These are phyloP conservation scores for Trichosporon sp. DNA, from an alignment of 1,284 basidiomycete species.

Conservation along the genomic window DNA sequence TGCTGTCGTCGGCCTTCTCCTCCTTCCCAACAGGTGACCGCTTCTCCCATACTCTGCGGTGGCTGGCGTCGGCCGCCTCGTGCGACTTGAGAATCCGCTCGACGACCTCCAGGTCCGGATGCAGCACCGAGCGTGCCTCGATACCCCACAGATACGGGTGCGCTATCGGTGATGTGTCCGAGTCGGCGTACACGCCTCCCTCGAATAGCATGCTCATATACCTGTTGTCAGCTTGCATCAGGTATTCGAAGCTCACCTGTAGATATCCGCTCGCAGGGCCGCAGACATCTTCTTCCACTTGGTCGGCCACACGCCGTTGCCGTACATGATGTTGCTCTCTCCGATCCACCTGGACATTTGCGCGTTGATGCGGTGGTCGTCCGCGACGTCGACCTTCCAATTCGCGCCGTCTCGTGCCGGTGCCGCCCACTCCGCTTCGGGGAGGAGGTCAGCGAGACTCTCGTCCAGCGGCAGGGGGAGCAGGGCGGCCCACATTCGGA, in stretches of 20 bases:
- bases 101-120: slow-evolving; percentile 36
- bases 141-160: slow-evolving; percentile 47
- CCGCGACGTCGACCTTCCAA: slow-evolving; percentile 38
- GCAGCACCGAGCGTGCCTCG: slow-evolving; percentile 32
- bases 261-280: slow-evolving; percentile 42
- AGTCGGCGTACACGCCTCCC: slow-evolving; percentile 49
- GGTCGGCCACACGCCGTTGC: slow-evolving; percentile 22
- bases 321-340: slow-evolving; percentile 26
- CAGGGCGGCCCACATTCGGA: slow-evolving; percentile 40
- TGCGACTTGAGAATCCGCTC: slow-evolving; percentile 24
- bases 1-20: neutral
- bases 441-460: slow-evolving; percentile 20
- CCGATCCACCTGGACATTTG: slow-evolving; percentile 40
- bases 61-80: slow-evolving; percentile 25
- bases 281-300: slow-evolving; percentile 41
- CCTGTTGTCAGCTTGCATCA: slow-evolving; percentile 29
- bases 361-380: slow-evolving; percentile 37
- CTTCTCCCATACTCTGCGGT: slow-evolving; percentile 30
- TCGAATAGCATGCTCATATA: slow-evolving; percentile 44
- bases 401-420: slow-evolving; percentile 27
- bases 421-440: slow-evolving; percentile 29
- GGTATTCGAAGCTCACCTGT: slow-evolving; percentile 32
- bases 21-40: slow-evolving; percentile 9
- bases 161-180: slow-evolving; percentile 46
- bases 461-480: slow-evolving; percentile 29